phyloP scores from a whole-genome alignment of 768 basidiomycete species.

The Mycena belliarum region DNA sequence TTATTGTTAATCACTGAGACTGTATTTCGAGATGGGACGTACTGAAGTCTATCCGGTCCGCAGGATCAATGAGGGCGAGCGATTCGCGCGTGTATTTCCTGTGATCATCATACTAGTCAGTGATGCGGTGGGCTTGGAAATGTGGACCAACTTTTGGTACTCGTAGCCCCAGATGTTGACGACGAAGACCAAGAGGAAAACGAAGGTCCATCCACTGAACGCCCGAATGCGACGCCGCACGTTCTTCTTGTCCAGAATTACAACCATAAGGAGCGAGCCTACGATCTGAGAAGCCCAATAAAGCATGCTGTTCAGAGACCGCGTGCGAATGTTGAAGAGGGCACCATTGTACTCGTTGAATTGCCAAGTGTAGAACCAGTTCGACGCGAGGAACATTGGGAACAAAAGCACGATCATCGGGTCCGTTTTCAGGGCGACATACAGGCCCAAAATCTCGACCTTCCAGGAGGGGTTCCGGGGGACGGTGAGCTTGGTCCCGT shows the following conservation, averaged over 20 bases:
- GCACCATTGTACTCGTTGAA: constrained; percentile 80
- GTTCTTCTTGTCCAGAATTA: constrained; percentile 58
- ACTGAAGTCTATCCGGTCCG: constrained; percentile 15
- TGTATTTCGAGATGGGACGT: background rate
- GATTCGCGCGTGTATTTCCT: constrained; percentile 63
- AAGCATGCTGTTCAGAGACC: constrained; percentile 73
- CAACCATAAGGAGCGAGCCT: constrained; percentile 71
- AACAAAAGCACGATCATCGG: constrained; percentile 74
- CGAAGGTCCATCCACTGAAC: constrained; percentile 64
- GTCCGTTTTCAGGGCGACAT: constrained; percentile 66
- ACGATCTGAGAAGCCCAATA: constrained; percentile 83
- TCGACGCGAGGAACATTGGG: constrained; percentile 84
- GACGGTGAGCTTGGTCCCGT: constrained; percentile 66
- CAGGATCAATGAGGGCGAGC: constrained; percentile 20
- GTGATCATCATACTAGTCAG: no score
- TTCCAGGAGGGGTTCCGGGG: constrained; percentile 77
- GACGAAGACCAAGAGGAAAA: constrained; percentile 63
- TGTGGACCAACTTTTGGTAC: constrained; percentile 67
- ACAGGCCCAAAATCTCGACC: constrained; percentile 70
- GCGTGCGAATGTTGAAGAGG: constrained; percentile 77
- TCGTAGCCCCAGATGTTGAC: constrained; percentile 78
- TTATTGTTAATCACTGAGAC: no score
- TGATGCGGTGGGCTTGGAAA: no score
- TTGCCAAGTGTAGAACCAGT: constrained; percentile 89
- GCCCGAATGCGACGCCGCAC: constrained; percentile 70